Percentiles rank a stretch among this genome's conserved stretches.
Evolutionary conservation across 192 early-diverging fungal genomes (phyloP).

Genomic region (Nowakowskiella sp.): DNA sequence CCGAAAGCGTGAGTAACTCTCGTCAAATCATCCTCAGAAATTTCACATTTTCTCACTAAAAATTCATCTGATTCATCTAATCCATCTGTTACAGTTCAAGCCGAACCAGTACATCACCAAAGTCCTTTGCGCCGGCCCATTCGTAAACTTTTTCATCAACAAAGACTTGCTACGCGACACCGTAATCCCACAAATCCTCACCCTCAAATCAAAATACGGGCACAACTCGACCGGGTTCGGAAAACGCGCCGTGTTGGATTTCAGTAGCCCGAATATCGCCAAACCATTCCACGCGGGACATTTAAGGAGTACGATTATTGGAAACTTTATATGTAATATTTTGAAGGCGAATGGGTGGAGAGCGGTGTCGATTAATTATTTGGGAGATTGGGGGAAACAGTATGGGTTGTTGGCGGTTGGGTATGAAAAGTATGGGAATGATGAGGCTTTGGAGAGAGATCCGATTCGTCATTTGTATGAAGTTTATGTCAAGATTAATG

Average conservation of each 20-base stretch:
- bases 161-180: slow-evolving; percentile 3
- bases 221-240: slow-evolving; percentile 17
- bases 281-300: slow-evolving; percentile 99
- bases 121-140: slow-evolving; percentile 12
- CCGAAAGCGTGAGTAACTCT: slow-evolving; percentile 5
- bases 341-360: slow-evolving; percentile 81
- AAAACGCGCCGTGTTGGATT: slow-evolving; percentile 86
- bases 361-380: slow-evolving; percentile 91
- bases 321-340: slow-evolving; percentile 79
- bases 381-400: slow-evolving; percentile 99
- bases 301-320: slow-evolving; percentile 95
- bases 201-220: slow-evolving; percentile 10
- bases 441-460: slow-evolving; percentile 66
- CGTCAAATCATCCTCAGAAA: not conserved
- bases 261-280: slow-evolving; percentile 94
- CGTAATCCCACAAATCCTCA: slow-evolving; percentile 11
- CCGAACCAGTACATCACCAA: slow-evolving; percentile 10
- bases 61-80: not conserved
- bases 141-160: slow-evolving; percentile 27
- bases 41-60: not conserved
- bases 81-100: slow-evolving; percentile 9
- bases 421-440: slow-evolving; percentile 70
- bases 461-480: slow-evolving; percentile 89
- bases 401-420: slow-evolving; percentile 93
- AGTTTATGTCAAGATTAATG: slow-evolving; percentile 85